Evolutionary conservation across 257 asterid species (phyloP).

Genomic region (Euphrasia confusa): DNA sequence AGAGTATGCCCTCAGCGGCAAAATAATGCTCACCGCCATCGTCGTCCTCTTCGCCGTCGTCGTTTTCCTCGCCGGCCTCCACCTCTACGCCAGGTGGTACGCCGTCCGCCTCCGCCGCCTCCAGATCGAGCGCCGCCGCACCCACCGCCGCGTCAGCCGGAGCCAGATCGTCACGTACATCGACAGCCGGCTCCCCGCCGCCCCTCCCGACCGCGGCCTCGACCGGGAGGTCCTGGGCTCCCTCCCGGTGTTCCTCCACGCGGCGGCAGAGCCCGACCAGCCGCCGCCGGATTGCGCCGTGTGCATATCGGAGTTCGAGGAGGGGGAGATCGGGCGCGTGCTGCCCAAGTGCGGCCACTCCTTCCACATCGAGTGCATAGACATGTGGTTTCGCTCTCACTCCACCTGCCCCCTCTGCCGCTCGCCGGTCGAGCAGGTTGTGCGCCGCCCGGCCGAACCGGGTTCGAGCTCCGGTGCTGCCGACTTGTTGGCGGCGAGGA

Average conservation of each 20-base stretch:
- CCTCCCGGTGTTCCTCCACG: conserved; percentile 45
- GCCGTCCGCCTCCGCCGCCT: conserved; percentile 49
- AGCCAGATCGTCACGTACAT: conserved; percentile 48
- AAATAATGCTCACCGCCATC: conserved; percentile 64
- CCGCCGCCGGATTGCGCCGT: conserved; percentile 62
- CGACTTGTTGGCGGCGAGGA: conserved; percentile 38
- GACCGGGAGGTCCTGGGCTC: conserved; percentile 50
- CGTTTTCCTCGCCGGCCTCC: conserved; percentile 55
- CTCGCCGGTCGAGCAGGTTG: conserved; percentile 46
- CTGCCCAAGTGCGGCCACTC: conserved; percentile 69
- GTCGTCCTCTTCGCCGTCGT: conserved; percentile 54
- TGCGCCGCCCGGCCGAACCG: conserved; percentile 25
- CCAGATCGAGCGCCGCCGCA: conserved; percentile 46
- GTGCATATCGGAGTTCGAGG: conserved; percentile 72
- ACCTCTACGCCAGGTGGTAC: conserved; percentile 59
- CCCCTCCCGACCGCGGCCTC: conserved; percentile 47
- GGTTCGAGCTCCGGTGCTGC: conserved; percentile 38
- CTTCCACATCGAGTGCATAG: conserved; percentile 72
- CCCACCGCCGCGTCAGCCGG: conserved; percentile 32
- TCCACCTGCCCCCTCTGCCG: conserved; percentile 91
- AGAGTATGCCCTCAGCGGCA: conserved; percentile 58
- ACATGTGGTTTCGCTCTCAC: conserved; percentile 80
- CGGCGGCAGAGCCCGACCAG: neutral
- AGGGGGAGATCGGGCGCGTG: conserved; percentile 47
- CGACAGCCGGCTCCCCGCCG: conserved; percentile 24